These are phyloP conservation scores for Houttuynia cordata DNA, from an alignment of 164 flowering plant genomes.

Conservation along the genomic window DNA sequence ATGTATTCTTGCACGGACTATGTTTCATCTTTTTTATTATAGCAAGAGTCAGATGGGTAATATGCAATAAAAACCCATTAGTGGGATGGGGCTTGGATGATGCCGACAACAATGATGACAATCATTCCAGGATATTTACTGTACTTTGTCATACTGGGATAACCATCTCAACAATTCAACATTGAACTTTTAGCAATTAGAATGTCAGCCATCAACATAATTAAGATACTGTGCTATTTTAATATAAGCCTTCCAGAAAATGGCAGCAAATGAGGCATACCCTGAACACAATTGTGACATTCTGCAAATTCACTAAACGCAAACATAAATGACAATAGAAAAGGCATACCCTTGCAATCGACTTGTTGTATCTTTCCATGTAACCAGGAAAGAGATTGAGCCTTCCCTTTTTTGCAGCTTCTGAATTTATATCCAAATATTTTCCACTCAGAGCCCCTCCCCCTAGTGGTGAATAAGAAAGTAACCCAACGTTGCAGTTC, in stretches of 20 bases:
- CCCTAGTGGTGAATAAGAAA: conserved; percentile 82
- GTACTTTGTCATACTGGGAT: not conserved
- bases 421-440: conserved; percentile 58
- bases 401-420: conserved; percentile 75
- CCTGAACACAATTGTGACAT: not conserved
- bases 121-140: not conserved
- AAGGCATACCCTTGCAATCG: conserved; percentile 61
- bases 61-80: too few relatives aligned
- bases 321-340: too few relatives aligned
- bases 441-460: conserved; percentile 78
- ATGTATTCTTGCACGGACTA: too few relatives aligned
- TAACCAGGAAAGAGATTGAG: conserved; percentile 82
- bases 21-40: too few relatives aligned
- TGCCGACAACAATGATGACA: not conserved
- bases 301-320: not conserved
- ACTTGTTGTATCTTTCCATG: conserved; percentile 86
- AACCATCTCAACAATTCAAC: not conserved
- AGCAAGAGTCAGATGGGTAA: too few relatives aligned
- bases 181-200: not conserved
- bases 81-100: too few relatives aligned
- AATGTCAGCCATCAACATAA: not conserved
- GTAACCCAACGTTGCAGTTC: conserved; percentile 78
- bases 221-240: not conserved
- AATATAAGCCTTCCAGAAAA: not conserved
- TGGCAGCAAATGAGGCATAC: not conserved